Evolutionary conservation across 441 rosid genomes (phyloP).

Genomic region (Populus hybrid): DNA sequence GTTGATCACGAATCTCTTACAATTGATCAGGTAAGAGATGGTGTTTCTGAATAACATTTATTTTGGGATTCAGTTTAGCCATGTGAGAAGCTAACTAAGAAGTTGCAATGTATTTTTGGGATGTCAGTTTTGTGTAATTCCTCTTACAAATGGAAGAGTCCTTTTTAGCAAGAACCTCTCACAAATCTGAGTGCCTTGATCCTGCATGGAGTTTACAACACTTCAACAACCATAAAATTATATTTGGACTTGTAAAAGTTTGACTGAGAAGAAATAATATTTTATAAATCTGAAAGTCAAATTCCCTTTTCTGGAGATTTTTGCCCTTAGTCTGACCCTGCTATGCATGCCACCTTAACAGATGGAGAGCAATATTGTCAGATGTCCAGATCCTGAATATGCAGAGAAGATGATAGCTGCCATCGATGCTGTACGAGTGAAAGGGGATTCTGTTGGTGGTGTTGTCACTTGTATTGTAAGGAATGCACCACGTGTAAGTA

Average conservation of each 20-base stretch:
- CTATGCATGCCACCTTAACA: conserved; percentile 26
- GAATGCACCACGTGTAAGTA: conserved; percentile 80
- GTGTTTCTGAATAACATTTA: not conserved
- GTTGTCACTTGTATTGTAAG: conserved; percentile 92
- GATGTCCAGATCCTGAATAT: conserved; percentile 94
- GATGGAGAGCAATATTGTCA: conserved; percentile 91
- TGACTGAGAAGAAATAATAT: not conserved
- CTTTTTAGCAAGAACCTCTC: not conserved
- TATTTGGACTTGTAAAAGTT: not conserved
- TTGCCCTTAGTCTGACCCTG: conserved; percentile 13
- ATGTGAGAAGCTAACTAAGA: not conserved
- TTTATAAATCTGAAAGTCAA: not conserved
- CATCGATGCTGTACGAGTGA: conserved; percentile 70
- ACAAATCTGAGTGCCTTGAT: not conserved
- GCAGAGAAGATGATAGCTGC: conserved; percentile 98
- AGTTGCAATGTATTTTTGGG: not conserved
- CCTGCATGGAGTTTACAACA: not conserved
- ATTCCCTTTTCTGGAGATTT: not conserved
- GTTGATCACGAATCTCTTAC: conserved; percentile 66
- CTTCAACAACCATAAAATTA: not conserved
- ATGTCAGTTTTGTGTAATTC: not conserved
- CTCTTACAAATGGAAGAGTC: not conserved
- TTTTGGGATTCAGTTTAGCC: not conserved
- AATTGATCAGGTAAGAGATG: conserved; percentile 62
- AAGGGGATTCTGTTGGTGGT: conserved; percentile 95